Percentiles rank a stretch among this genome's conserved stretches.
Conservation (phyloP, 345 rosid species). For the Acer negundo region DNA sequence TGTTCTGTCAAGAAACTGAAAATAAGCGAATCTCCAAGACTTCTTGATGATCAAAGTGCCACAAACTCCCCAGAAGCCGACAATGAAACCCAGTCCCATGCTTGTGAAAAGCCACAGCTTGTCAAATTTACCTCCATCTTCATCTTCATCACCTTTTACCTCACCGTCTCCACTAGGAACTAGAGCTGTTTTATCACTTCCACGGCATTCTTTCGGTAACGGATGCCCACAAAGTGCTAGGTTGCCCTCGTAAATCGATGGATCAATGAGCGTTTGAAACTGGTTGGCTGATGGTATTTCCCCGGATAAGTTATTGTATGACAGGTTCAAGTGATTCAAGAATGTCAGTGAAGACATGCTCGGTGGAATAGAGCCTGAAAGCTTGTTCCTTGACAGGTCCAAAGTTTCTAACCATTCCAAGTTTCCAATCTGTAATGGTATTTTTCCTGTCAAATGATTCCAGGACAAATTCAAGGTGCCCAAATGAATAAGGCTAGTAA, state of each 20-base stretch:
- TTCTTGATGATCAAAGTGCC: conserved; percentile 19
- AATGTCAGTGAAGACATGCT: conserved; percentile 25
- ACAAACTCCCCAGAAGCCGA: conserved; percentile 21
- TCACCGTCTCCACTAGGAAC: background rate
- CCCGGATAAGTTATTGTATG: conserved; percentile 33
- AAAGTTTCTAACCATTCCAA: conserved; percentile 18
- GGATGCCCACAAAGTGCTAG: conserved; percentile 28
- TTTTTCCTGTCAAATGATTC: conserved; percentile 19
- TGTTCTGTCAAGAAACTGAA: conserved; percentile 16
- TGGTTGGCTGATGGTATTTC: conserved; percentile 24
- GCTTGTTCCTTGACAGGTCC: conserved; percentile 23
- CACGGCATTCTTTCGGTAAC: background rate
- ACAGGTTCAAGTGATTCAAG: conserved; percentile 25
- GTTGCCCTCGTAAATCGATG: conserved; percentile 27
- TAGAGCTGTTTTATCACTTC: background rate
- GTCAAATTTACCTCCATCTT: background rate
- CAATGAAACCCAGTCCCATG: conserved; percentile 6
- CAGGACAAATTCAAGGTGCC: conserved; percentile 10
- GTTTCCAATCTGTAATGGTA: conserved; percentile 15
- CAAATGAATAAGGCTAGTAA: background rate
- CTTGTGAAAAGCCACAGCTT: conserved; percentile 9
- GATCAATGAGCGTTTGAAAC: conserved; percentile 18
- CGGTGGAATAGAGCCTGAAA: conserved; percentile 23
- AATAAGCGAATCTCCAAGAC: conserved; percentile 24
- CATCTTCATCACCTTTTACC: background rate